Percentiles rank a stretch among this genome's conserved stretches.
Evolutionary conservation across 2,329 filamentous ascomycete species (phyloP).

Genomic region (Paraphoma sp.): DNA sequence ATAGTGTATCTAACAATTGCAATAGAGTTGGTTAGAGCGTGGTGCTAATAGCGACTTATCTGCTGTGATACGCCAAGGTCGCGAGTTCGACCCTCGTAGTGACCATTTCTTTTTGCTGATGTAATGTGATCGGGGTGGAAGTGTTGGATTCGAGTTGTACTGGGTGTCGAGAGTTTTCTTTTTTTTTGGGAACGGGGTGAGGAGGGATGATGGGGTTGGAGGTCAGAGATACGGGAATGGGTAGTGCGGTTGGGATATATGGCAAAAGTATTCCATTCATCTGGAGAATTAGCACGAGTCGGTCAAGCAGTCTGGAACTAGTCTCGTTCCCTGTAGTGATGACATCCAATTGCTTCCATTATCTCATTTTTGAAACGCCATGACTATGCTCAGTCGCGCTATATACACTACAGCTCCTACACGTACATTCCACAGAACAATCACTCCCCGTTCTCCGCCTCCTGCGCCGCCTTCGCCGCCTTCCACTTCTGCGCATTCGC

Average conservation of each 20-base stretch:
- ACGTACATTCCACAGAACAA: not conserved
- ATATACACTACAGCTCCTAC: not conserved
- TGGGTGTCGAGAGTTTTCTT: too few relatives aligned
- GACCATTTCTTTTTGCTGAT: slow-evolving; percentile 9
- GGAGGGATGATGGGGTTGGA: not conserved
- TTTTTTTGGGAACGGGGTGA: not conserved
- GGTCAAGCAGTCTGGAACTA: too few relatives aligned
- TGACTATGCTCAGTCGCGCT: not conserved
- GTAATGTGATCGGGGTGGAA: too few relatives aligned
- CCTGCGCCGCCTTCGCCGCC: slow-evolving; percentile 54
- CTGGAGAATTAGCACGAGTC: too few relatives aligned
- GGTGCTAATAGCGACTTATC: slow-evolving; percentile 2
- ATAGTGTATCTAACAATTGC: too few relatives aligned
- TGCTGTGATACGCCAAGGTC: slow-evolving; percentile 13
- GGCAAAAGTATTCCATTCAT: too few relatives aligned
- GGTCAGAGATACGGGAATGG: too few relatives aligned
- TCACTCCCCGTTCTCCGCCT: slow-evolving; percentile 7
- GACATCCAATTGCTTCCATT: not conserved
- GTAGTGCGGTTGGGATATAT: too few relatives aligned
- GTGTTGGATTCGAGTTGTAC: too few relatives aligned
- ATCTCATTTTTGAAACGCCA: not conserved
- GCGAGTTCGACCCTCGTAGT: slow-evolving; percentile 21
- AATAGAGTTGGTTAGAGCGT: slow-evolving; percentile 1
- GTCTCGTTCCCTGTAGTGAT: not conserved
- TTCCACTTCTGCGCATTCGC: slow-evolving; percentile 91